A percentile compares a stretch with the other conserved stretches of the same genome.
These are phyloP conservation scores for Penicillium lividum DNA, from an alignment of 495 filamentous ascomycete genomes.

Conservation along the genomic window DNA sequence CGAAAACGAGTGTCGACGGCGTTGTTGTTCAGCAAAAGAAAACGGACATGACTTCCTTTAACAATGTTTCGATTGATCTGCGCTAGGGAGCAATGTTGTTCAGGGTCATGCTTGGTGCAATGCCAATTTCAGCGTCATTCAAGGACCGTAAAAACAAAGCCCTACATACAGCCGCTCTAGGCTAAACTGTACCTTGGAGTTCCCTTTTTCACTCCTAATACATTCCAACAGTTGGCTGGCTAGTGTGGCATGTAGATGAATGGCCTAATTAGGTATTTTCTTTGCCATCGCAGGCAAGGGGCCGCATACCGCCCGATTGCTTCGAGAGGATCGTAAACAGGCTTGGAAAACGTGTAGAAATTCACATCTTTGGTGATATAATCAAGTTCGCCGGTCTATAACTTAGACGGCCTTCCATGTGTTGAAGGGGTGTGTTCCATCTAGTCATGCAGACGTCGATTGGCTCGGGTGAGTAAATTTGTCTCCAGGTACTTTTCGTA, in stretches of 20 bases:
- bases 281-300: constrained; percentile 20
- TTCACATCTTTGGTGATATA: not conserved
- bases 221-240: constrained; percentile 18
- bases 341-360: not conserved
- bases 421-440: not conserved
- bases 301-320: constrained; percentile 16
- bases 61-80: constrained; percentile 19
- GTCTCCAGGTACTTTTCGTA: not conserved
- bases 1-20: constrained; percentile 17
- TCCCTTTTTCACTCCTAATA: constrained; percentile 2
- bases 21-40: constrained; percentile 10
- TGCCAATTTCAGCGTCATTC: constrained; percentile 21
- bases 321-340: constrained; percentile 13
- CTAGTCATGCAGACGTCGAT: not conserved
- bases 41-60: constrained; percentile 13
- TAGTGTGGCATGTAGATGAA: constrained; percentile 22
- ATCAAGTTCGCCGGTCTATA: not conserved
- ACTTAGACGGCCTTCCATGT: not conserved
- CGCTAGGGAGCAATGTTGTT: constrained; percentile 24
- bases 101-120: constrained; percentile 1
- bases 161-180: not conserved
- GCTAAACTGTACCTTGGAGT: not conserved
- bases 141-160: constrained; percentile 11
- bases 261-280: constrained; percentile 4
- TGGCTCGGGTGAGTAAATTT: not conserved